Conservation (phyloP, 805 yeast genomes). For the Myxozyma neglecta region DNA sequence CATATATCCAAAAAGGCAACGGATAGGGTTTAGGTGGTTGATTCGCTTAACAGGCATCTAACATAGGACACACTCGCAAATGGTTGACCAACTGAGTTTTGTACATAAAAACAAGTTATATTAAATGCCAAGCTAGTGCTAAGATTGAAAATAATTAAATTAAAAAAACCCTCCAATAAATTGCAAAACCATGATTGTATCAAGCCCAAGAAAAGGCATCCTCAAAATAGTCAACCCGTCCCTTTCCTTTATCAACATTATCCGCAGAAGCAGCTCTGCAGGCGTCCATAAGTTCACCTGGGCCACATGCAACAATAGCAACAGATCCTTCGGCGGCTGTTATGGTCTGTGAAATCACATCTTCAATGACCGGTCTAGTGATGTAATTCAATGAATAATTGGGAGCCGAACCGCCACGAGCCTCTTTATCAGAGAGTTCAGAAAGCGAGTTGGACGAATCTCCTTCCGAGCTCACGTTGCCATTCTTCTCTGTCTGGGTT, state of each 20-base stretch:
- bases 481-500: background rate
- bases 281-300: conserved; percentile 18
- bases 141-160: too few relatives aligned
- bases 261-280: conserved; percentile 20
- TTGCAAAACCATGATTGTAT: background rate
- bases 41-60: too few relatives aligned
- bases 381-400: conserved; percentile 4
- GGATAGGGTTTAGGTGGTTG: too few relatives aligned
- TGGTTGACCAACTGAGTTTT: too few relatives aligned
- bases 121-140: too few relatives aligned
- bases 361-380: conserved; percentile 16
- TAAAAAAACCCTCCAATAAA: too few relatives aligned
- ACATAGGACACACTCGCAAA: too few relatives aligned
- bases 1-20: too few relatives aligned
- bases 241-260: conserved; percentile 20
- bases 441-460: conserved; percentile 6
- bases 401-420: background rate
- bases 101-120: too few relatives aligned
- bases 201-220: conserved; percentile 30
- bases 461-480: background rate
- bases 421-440: conserved; percentile 8
- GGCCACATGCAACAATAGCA: conserved; percentile 29
- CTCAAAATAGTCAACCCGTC: conserved; percentile 29
- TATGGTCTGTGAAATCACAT: conserved; percentile 8
- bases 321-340: conserved; percentile 22